Conservation (phyloP, 1,284 basidiomycete genomes). For the Boletus austroedulis region DNA sequence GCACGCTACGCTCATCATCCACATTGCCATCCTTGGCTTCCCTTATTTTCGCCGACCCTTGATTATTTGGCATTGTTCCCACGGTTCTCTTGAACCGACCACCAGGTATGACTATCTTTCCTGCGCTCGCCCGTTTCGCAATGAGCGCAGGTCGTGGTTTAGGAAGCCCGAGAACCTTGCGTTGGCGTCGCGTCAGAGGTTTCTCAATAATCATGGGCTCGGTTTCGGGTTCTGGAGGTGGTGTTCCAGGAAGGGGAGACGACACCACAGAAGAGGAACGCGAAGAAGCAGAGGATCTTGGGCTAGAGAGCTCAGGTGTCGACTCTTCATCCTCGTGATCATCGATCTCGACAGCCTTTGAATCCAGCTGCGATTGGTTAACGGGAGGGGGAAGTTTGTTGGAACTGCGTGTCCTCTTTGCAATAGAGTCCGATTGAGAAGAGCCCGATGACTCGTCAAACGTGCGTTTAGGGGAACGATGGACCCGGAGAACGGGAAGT, state of each 20-base stretch:
- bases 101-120: slow-evolving; percentile 60
- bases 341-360: slow-evolving; percentile 30
- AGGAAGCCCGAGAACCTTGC: slow-evolving; percentile 64
- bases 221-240: slow-evolving; percentile 34
- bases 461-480: slow-evolving; percentile 61
- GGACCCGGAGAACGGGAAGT: slow-evolving; percentile 35
- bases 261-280: slow-evolving; percentile 45
- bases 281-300: slow-evolving; percentile 40
- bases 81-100: slow-evolving; percentile 42
- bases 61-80: slow-evolving; percentile 23
- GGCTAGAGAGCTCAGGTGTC: slow-evolving; percentile 45
- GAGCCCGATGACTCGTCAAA: slow-evolving; percentile 61
- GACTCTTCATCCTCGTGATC: slow-evolving; percentile 38
- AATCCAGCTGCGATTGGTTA: slow-evolving; percentile 19
- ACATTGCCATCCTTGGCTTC: slow-evolving; percentile 26
- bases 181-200: slow-evolving; percentile 59
- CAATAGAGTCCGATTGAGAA: slow-evolving; percentile 42
- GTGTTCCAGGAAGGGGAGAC: slow-evolving; percentile 36
- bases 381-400: slow-evolving; percentile 18
- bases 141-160: slow-evolving; percentile 42
- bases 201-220: slow-evolving; percentile 24
- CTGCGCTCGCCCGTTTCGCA: slow-evolving; percentile 38
- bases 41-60: slow-evolving; percentile 28
- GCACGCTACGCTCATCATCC: slow-evolving; percentile 35
- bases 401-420: slow-evolving; percentile 43